A percentile compares a stretch with the other conserved stretches of the same genome.
phyloP scores from a whole-genome alignment of 495 filamentous ascomycete species.

The Daldinia loculata region DNA sequence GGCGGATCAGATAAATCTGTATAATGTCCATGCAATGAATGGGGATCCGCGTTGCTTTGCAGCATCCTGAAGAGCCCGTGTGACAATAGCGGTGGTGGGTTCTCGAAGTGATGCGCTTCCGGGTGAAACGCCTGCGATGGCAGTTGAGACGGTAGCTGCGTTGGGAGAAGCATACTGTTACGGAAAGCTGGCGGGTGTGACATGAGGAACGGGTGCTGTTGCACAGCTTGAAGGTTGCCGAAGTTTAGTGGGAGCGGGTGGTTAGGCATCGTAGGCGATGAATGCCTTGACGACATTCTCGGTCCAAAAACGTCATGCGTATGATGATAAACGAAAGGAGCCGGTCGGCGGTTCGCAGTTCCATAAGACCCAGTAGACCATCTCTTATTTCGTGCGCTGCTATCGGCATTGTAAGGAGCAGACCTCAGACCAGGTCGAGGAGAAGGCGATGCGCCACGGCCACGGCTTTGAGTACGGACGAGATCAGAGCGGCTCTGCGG shows the following conservation, averaged over 20 bases:
- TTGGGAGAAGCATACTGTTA: slow-evolving; percentile 57
- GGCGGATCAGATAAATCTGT: slow-evolving; percentile 73
- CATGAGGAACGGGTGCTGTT: slow-evolving; percentile 62
- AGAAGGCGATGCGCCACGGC: slow-evolving; percentile 69
- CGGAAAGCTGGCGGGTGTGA: slow-evolving; percentile 57
- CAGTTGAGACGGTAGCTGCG: slow-evolving; percentile 52
- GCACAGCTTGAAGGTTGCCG: slow-evolving; percentile 61
- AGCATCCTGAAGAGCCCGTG: slow-evolving; percentile 73
- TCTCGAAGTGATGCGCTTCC: slow-evolving; percentile 60
- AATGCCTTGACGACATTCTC: slow-evolving; percentile 59
- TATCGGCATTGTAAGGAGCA: slow-evolving; percentile 69
- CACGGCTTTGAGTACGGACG: slow-evolving; percentile 66
- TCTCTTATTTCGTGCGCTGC: slow-evolving; percentile 66
- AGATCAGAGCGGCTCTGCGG: slow-evolving; percentile 64
- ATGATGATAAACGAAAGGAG: slow-evolving; percentile 64
- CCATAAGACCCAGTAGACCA: slow-evolving; percentile 76
- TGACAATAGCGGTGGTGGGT: slow-evolving; percentile 63
- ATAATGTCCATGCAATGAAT: slow-evolving; percentile 67
- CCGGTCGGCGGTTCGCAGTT: slow-evolving; percentile 59
- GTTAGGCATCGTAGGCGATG: slow-evolving; percentile 64
- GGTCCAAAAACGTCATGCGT: slow-evolving; percentile 60
- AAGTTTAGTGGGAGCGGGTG: slow-evolving; percentile 62
- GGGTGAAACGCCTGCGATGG: slow-evolving; percentile 58
- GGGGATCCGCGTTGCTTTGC: slow-evolving; percentile 72
- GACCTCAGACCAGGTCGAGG: slow-evolving; percentile 69